These are phyloP conservation scores for Ogataea kodamae DNA, from an alignment of 805 yeast species.

Conservation along the genomic window DNA sequence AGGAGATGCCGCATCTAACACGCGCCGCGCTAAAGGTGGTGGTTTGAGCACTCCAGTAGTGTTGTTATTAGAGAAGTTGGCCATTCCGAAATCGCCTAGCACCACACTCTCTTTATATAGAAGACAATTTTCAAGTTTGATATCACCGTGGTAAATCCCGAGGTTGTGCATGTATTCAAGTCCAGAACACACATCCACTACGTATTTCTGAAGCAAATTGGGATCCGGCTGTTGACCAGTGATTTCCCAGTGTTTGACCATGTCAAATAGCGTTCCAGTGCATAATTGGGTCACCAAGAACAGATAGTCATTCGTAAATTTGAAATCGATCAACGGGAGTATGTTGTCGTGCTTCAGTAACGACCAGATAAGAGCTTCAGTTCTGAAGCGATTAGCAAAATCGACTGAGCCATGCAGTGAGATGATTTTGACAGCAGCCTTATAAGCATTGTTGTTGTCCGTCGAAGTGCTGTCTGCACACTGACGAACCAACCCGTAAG, in stretches of 20 bases:
- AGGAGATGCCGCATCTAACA: constrained; percentile 10
- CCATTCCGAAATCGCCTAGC: constrained; percentile 91
- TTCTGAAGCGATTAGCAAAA: constrained; percentile 54
- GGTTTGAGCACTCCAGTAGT: constrained; percentile 6
- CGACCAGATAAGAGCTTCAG: constrained; percentile 77
- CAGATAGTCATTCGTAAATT: constrained; percentile 53
- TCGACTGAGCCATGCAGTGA: constrained; percentile 38
- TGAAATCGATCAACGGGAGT: constrained; percentile 57
- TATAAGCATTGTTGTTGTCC: no score
- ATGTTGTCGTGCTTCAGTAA: constrained; percentile 61
- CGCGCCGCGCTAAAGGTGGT: constrained; percentile 16
- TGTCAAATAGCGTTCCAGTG: constrained; percentile 75
- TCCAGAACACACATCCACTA: constrained; percentile 55
- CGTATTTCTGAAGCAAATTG: constrained; percentile 33
- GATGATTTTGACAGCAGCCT: constrained; percentile 32
- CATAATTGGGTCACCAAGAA: constrained; percentile 71
- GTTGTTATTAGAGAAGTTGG: constrained; percentile 28
- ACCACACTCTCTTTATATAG: constrained; percentile 43
- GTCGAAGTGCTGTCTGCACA: constrained; percentile 20
- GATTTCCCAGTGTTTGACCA: constrained; percentile 63
- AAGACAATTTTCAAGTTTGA: constrained; percentile 78
- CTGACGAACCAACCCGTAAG: constrained; percentile 76
- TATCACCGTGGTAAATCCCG: constrained; percentile 76
- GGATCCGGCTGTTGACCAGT: constrained; percentile 16
- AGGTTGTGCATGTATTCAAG: constrained; percentile 58